Conservation (phyloP, 768 basidiomycete genomes). For the Clavaria fumosa region DNA sequence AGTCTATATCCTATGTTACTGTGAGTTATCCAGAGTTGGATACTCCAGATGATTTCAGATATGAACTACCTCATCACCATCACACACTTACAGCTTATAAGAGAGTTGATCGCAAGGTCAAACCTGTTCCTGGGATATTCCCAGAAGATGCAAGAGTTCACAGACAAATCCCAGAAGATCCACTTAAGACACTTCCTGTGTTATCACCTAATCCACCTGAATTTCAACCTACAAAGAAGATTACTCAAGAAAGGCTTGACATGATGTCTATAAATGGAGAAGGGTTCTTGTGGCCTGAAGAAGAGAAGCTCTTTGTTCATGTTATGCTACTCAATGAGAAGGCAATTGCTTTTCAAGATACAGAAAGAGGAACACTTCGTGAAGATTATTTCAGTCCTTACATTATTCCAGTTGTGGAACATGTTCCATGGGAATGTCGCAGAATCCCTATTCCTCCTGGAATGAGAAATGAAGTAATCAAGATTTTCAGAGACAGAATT, state of each 20-base stretch:
- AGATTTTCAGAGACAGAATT: constrained; percentile 11
- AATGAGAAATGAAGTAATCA: constrained; percentile 16
- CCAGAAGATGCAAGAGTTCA: constrained; percentile 20
- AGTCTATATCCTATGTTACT: not conserved
- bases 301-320: constrained; percentile 20
- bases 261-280: constrained; percentile 14
- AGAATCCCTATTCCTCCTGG: constrained; percentile 14
- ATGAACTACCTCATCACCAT: not conserved
- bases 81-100: constrained; percentile 15
- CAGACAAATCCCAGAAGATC: constrained; percentile 20
- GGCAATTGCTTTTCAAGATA: constrained; percentile 20
- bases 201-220: constrained; percentile 19
- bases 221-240: constrained; percentile 16
- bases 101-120: constrained; percentile 17
- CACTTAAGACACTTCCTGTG: constrained; percentile 15
- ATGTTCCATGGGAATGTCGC: constrained; percentile 11
- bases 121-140: constrained; percentile 20
- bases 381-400: constrained; percentile 11
- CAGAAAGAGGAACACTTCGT: constrained; percentile 13
- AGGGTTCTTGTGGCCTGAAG: constrained; percentile 21
- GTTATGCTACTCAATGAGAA: constrained; percentile 19
- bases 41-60: not conserved
- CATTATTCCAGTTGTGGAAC: constrained; percentile 10
- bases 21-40: not conserved
- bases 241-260: constrained; percentile 17